Base-by-base conservation (phyloP, 1,284 basidiomycete species). In the Trametes hirsuta region DNA sequence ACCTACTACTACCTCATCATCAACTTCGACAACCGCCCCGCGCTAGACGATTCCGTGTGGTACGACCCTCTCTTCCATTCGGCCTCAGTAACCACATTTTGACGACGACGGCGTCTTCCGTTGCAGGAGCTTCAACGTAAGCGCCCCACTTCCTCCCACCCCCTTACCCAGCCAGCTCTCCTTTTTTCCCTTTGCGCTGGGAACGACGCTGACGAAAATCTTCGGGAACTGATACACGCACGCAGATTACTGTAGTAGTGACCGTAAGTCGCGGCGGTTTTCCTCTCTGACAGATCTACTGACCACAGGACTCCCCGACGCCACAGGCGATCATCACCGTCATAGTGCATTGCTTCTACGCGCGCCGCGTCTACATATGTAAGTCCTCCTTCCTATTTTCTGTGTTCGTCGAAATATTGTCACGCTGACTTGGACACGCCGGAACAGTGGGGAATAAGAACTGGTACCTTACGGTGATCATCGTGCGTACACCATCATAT, bases 1-100 rank as follows among this genome's bases (percentile, higher is more conserved):
- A 52, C 59, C 14, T 66, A 66, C 48, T 63, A 63, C 53, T 66
- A 66, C 42, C 44, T 66, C 14, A 58, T 66, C 30, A 34, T 57
- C 51, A 66, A 66, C 47, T 66, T 61, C 62, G 30, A 59, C 57
- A 50, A 62, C 34, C 47, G 24, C 1, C 30, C 30, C 2, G 64
- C 61, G 0, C 25, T 66, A 30, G 36, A 55, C 1, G 39, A 55
- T 1, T 53, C 57, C 1, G 57, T 62, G 11, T 66, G 64, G 64
- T 65, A 11, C 47, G 54, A 21, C 5, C 2, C 5, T n/a, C 9
- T 21, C 3, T 2, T 24, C 25, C 22, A 22, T n/a, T 9, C 4
- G 14, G 4, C 2, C 9, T 5, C 21, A 30, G 4, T 11, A 40
- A 21, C 30, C 30, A 24, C 8, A 18, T 50, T 15, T 14, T 36